phyloP scores from a whole-genome alignment of 1,139 yeast species.

The Yamadazyma songkhlaensis region DNA sequence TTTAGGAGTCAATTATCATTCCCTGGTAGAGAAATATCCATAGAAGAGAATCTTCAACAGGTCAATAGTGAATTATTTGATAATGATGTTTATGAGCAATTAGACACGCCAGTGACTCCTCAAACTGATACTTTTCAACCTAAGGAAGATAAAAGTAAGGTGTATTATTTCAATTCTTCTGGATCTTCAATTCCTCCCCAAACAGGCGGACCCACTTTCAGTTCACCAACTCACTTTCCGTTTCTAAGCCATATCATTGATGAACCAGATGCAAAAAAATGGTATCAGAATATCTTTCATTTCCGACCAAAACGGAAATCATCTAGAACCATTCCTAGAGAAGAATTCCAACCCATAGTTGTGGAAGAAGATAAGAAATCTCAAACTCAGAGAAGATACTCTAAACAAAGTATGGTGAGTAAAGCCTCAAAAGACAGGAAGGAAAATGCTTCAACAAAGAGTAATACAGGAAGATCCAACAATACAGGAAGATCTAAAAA shows the following conservation, averaged over 20 bases:
- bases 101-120: slow-evolving; percentile 8
- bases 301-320: slow-evolving; percentile 1
- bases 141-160: not conserved
- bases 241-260: not conserved
- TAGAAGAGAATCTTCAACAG: not conserved
- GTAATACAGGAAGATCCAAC: too few species aligned
- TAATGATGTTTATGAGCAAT: not conserved
- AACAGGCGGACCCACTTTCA: not conserved
- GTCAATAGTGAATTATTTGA: slow-evolving; percentile 3
- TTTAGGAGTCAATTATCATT: too few species aligned
- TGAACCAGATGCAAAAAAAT: slow-evolving; percentile 1
- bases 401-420: too few species aligned
- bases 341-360: not conserved
- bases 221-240: not conserved
- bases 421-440: too few species aligned
- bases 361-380: not conserved
- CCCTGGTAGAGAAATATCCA: too few species aligned
- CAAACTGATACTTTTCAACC: slow-evolving; percentile 3
- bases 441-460: too few species aligned
- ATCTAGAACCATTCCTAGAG: not conserved
- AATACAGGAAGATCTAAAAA: too few species aligned
- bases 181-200: slow-evolving; percentile 5
- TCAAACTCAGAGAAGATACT: too few species aligned
- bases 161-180: slow-evolving; percentile 1
- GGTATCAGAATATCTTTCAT: slow-evolving; percentile 4